phyloP scores from a whole-genome alignment of 352 stramenopile genomes.

The Achlya hypogyna region DNA sequence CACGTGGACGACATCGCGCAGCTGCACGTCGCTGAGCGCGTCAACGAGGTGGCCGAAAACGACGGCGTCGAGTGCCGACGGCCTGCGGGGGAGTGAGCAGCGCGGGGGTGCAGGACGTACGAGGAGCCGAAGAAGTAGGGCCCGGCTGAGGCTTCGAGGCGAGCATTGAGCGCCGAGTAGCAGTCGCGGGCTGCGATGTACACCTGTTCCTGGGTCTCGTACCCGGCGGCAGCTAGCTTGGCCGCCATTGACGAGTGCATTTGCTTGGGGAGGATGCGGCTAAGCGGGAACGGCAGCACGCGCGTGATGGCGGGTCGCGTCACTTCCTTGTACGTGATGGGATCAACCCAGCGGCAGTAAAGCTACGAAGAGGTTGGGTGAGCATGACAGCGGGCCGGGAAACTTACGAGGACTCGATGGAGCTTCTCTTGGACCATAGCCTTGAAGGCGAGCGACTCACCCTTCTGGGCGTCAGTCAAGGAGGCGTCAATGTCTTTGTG shows the following conservation, averaged over 20 bases:
- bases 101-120: background rate
- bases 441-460: conserved; percentile 75
- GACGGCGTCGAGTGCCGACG: conserved; percentile 62
- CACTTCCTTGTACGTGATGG: conserved; percentile 74
- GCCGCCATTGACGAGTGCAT: conserved; percentile 67
- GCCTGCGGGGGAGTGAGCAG: conserved; percentile 17
- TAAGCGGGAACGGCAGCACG: conserved; percentile 73
- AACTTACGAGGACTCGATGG: conserved; percentile 54
- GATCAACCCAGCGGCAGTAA: conserved; percentile 79
- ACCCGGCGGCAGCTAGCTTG: conserved; percentile 40
- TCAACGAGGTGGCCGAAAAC: conserved; percentile 81
- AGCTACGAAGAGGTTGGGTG: conserved; percentile 31
- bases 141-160: conserved; percentile 43
- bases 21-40: conserved; percentile 58
- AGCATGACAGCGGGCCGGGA: background rate
- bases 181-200: conserved; percentile 78
- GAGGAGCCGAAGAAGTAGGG: conserved; percentile 60
- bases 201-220: conserved; percentile 58
- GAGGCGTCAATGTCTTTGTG: conserved; percentile 69
- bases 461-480: conserved; percentile 58
- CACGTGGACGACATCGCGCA: conserved; percentile 58
- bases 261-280: conserved; percentile 76
- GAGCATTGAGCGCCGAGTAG: conserved; percentile 76
- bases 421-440: conserved; percentile 78
- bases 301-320: conserved; percentile 74